Evolutionary conservation across 129 eudicot species (phyloP).

Genomic region (Ambrosia artemisiifolia): DNA sequence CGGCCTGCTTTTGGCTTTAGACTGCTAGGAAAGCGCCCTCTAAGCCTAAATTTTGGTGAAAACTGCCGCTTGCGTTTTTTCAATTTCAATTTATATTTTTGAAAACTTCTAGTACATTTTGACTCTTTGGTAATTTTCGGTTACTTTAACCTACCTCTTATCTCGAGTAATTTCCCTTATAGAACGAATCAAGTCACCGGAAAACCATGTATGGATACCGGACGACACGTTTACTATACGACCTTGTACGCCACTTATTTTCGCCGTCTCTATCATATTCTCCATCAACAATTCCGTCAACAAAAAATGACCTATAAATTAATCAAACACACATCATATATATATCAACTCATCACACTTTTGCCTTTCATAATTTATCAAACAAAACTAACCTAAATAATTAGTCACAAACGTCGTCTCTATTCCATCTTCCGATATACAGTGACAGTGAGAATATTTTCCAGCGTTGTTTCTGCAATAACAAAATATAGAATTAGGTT

Average conservation of each 20-base stretch:
- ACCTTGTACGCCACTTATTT: conserved; percentile 61
- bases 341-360: neutral
- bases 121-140: too few species aligned
- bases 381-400: conserved; percentile 53
- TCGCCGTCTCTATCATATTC: conserved; percentile 69
- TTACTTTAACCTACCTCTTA: conserved; percentile 39
- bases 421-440: conserved; percentile 69
- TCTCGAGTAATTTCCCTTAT: conserved; percentile 53
- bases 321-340: neutral
- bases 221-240: conserved; percentile 92
- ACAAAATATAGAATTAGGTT: neutral
- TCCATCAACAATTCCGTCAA: conserved; percentile 68
- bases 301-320: conserved; percentile 65
- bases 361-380: neutral
- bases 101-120: too few species aligned
- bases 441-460: conserved; percentile 53
- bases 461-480: conserved; percentile 85
- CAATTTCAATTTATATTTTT: too few species aligned
- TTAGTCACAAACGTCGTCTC: conserved; percentile 97
- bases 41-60: too few species aligned
- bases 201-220: conserved; percentile 78
- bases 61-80: too few species aligned
- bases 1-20: too few species aligned
- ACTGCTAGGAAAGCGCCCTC: too few species aligned
- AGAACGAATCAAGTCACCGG: conserved; percentile 66